A percentile compares a stretch with the other conserved stretches of the same genome.
phyloP scores from a whole-genome alignment of 208 protist genomes.

The Herpetomonas muscarum region DNA sequence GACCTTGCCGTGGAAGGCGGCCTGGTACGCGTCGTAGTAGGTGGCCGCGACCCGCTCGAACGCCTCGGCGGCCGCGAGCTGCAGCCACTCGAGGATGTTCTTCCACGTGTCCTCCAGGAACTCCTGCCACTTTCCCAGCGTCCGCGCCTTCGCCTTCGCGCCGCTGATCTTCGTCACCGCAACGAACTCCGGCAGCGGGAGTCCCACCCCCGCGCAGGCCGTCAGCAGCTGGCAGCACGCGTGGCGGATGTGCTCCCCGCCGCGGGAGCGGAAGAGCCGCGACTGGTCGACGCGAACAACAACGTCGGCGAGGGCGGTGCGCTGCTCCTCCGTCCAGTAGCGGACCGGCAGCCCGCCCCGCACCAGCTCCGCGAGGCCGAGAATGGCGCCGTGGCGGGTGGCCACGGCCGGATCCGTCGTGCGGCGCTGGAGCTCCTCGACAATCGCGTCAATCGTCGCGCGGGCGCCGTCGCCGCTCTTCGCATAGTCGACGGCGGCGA shows the following conservation, averaged over 20 bases:
- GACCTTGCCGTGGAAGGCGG: constrained; percentile 74
- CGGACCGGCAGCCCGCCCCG: constrained; percentile 34
- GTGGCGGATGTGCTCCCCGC: constrained; percentile 91
- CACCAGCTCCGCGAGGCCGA: constrained; percentile 88
- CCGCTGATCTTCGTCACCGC: constrained; percentile 52
- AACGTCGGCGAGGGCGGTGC: constrained; percentile 35
- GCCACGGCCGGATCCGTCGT: constrained; percentile 57
- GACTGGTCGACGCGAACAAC: constrained; percentile 82
- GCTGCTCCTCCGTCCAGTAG: constrained; percentile 30
- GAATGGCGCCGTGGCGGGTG: constrained; percentile 89
- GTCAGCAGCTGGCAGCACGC: constrained; percentile 89
- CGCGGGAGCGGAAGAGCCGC: constrained; percentile 93
- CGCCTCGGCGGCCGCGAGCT: constrained; percentile 51
- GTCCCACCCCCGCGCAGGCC: constrained; percentile 41
- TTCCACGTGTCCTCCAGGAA: constrained; percentile 88
- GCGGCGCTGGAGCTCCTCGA: constrained; percentile 19
- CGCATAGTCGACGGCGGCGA: constrained; percentile 41
- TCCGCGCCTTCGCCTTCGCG: constrained; percentile 40
- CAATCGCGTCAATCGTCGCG: constrained; percentile 12
- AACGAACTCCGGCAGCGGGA: constrained; percentile 68
- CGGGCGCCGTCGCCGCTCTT: constrained; percentile 1
- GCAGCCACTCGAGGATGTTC: constrained; percentile 88
- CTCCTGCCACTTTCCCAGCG: constrained; percentile 60
- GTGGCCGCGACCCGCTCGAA: constrained; percentile 53
- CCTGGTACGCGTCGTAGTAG: constrained; percentile 65